Percentiles rank a stretch among this genome's conserved stretches.
Conservation (phyloP, 2,329 filamentous ascomycete species). For the Sarocladiaceae sp. region DNA sequence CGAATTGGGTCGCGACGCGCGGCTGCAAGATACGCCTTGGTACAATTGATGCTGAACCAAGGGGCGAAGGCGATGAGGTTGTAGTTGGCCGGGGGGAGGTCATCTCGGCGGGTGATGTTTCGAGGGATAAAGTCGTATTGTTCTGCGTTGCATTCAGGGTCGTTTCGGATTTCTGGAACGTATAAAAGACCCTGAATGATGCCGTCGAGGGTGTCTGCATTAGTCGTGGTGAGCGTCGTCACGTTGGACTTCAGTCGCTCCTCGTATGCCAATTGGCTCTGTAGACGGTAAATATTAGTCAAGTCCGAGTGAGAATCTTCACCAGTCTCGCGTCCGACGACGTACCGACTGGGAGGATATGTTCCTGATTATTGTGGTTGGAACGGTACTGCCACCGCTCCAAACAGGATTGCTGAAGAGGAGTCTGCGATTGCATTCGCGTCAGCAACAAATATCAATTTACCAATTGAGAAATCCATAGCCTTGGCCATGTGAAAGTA, state of each 20-base stretch:
- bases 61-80: constrained; percentile 77
- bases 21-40: constrained; percentile 61
- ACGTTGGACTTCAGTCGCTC: constrained; percentile 51
- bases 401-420: constrained; percentile 55
- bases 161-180: constrained; percentile 60
- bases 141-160: constrained; percentile 56
- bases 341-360: constrained; percentile 50
- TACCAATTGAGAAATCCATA: no score
- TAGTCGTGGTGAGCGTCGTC: constrained; percentile 68
- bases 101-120: constrained; percentile 66
- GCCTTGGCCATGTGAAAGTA: no score
- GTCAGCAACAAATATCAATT: constrained; percentile 14
- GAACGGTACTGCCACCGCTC: constrained; percentile 40
- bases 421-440: constrained; percentile 33
- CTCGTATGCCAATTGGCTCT: constrained; percentile 46
- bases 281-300: constrained; percentile 16
- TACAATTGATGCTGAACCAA: constrained; percentile 73
- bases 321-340: constrained; percentile 13
- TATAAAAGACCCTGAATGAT: constrained; percentile 76
- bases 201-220: constrained; percentile 50
- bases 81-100: constrained; percentile 64
- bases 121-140: constrained; percentile 61
- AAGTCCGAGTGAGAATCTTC: no score
- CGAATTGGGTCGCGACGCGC: constrained; percentile 53
- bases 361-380: constrained; percentile 50